Conservation (phyloP, 257 asterid genomes). For the Solanum medicagineum region DNA sequence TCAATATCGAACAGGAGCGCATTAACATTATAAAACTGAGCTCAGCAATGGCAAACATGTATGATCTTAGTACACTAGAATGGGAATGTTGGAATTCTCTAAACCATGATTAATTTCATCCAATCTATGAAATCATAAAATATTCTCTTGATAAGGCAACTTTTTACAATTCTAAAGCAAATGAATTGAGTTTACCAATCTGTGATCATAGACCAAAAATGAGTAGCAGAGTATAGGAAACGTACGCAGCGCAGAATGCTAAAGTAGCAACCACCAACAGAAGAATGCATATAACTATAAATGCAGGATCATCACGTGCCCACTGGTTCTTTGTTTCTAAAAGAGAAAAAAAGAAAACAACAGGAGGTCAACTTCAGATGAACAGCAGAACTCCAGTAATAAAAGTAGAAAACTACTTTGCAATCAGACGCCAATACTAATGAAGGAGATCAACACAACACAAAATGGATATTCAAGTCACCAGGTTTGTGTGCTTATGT, state of each 20-base stretch:
- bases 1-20: not conserved
- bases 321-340: conserved; percentile 99
- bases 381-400: not conserved
- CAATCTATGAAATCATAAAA: not conserved
- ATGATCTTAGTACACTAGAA: not conserved
- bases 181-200: not conserved
- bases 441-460: not conserved
- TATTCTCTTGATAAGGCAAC: not conserved
- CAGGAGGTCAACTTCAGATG: not conserved
- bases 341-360: conserved; percentile 6
- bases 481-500: not conserved
- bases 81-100: not conserved
- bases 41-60: not conserved
- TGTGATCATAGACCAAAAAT: not conserved
- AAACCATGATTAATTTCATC: not conserved
- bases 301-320: conserved; percentile 99
- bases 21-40: not conserved
- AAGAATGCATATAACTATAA: conserved; percentile 80
- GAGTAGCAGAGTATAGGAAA: not conserved
- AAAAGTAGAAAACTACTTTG: not conserved
- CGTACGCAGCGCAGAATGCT: conserved; percentile 98
- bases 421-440: not conserved
- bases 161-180: not conserved
- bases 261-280: conserved; percentile 63
- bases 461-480: not conserved